These are phyloP conservation scores for Parsonsia alboflavescens DNA, from an alignment of 257 asterid genomes.

Conservation along the genomic window DNA sequence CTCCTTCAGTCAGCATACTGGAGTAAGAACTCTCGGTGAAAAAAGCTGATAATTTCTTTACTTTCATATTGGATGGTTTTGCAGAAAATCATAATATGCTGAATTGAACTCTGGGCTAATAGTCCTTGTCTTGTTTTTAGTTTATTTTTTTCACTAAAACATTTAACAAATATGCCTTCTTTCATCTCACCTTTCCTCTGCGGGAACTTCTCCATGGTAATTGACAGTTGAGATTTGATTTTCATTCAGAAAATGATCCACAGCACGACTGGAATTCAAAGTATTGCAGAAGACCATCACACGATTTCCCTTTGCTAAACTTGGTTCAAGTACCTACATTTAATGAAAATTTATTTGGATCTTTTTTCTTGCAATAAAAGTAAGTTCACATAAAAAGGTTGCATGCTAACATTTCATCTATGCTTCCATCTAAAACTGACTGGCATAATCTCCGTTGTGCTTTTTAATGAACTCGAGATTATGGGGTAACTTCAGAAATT, in stretches of 20 bases:
- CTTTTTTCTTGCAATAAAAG: neutral
- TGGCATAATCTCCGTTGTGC: neutral
- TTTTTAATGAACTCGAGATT: neutral
- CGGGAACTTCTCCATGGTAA: slow-evolving; percentile 98
- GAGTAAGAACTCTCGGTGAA: neutral
- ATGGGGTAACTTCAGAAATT: neutral
- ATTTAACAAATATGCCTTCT: neutral
- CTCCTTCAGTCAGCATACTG: neutral
- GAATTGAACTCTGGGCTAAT: neutral
- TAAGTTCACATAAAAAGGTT: neutral
- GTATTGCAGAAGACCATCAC: slow-evolving; percentile 99
- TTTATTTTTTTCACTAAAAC: neutral
- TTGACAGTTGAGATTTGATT: slow-evolving; percentile 85
- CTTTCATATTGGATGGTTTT: neutral
- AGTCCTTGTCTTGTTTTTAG: neutral
- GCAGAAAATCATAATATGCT: neutral
- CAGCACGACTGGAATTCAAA: slow-evolving; percentile 94
- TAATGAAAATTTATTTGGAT: slow-evolving; percentile 1
- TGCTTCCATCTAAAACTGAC: neutral
- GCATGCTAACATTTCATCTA: neutral
- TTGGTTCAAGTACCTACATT: slow-evolving; percentile 95
- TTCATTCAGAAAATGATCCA: slow-evolving; percentile 80
- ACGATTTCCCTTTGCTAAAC: slow-evolving; percentile 92
- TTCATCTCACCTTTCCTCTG: slow-evolving; percentile 75
- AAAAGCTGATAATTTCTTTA: neutral